Base-by-base conservation (phyloP, 2,329 filamentous ascomycete genomes). In the Didymella lethalis region DNA sequence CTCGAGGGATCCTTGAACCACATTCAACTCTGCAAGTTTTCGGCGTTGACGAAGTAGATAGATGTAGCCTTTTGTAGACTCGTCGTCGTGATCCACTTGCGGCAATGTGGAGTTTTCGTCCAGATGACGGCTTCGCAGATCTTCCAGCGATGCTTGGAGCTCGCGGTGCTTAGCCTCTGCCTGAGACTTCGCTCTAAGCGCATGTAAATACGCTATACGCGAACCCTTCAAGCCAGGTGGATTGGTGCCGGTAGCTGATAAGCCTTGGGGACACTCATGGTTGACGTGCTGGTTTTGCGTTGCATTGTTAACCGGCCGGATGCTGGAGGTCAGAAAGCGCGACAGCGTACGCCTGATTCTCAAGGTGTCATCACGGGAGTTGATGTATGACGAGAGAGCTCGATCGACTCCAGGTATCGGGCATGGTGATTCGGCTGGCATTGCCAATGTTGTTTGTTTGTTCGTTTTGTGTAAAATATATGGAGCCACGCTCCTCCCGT, bases 1-100 rank as follows among this genome's bases (percentile, higher is more conserved):
- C 20, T 80, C 76, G 6, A 84, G 64, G 45, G 81, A 78, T 25
- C 78, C 75, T 48, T 81, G 78, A 31, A 83, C 79, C 18, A 83
- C 74, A 48, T 81, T 77, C 2, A 84, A 70, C 58, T 81, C 82
- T 47, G 75, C 73, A 62, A 79, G 75, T n/a, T 76, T 77, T 16
- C 77, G 77, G 34, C 80, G 79, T 58, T 82, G 79, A 38, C 77
- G 80, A 23, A 83, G 74, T 18, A 84, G 73, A 20, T 71, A 59
- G 14, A 83, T 71, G 63, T 84, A 83, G 38, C 75, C 57, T 53
- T 60, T 61, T 23, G 68, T 63, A 18, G 59, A 61, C 41, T 69
- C 73, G 54, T 72, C 68, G 44, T 73, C 72, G 36, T 75, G 64
- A 4, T 73, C 64, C 7, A 71, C 60, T 23, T 77, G 61, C 38